A percentile compares a stretch with the other conserved stretches of the same genome.
These are phyloP conservation scores for Plantago major DNA, from an alignment of 257 asterid genomes.

Conservation along the genomic window DNA sequence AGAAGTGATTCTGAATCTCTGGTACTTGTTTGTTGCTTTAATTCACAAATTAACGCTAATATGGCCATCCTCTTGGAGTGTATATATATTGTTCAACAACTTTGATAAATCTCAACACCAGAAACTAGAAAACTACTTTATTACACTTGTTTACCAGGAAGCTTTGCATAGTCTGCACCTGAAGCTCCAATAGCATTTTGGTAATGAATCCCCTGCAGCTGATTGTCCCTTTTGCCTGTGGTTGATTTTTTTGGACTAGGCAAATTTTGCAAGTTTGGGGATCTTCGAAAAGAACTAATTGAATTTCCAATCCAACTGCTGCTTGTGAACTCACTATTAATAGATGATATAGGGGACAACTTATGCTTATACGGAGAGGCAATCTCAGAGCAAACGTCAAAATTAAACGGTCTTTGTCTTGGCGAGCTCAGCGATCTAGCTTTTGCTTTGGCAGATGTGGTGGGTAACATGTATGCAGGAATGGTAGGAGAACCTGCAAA, in stretches of 20 bases:
- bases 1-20: not conserved
- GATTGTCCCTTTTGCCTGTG: conserved; percentile 36
- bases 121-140: conserved; percentile 5
- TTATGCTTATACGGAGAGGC: conserved; percentile 76
- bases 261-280: conserved; percentile 57
- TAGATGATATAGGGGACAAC: conserved; percentile 81
- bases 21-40: not conserved
- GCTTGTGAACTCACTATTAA: conserved; percentile 71
- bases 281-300: conserved; percentile 42
- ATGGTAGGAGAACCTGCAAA: conserved; percentile 46
- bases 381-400: conserved; percentile 70
- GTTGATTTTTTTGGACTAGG: conserved; percentile 60
- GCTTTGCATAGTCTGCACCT: conserved; percentile 18
- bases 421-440: conserved; percentile 84
- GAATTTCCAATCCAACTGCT: conserved; percentile 51
- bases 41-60: conserved; percentile 1
- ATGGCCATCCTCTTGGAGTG: conserved; percentile 1
- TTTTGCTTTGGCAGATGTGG: conserved; percentile 85
- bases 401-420: conserved; percentile 59
- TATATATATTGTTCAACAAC: conserved; percentile 14
- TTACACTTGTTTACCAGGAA: conserved; percentile 23
- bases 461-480: conserved; percentile 95
- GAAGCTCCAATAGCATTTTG: conserved; percentile 23
- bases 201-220: conserved; percentile 28
- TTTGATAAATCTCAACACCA: conserved; percentile 15